phyloP scores from a whole-genome alignment of 441 rosid species.

The Adansonia gregorii region DNA sequence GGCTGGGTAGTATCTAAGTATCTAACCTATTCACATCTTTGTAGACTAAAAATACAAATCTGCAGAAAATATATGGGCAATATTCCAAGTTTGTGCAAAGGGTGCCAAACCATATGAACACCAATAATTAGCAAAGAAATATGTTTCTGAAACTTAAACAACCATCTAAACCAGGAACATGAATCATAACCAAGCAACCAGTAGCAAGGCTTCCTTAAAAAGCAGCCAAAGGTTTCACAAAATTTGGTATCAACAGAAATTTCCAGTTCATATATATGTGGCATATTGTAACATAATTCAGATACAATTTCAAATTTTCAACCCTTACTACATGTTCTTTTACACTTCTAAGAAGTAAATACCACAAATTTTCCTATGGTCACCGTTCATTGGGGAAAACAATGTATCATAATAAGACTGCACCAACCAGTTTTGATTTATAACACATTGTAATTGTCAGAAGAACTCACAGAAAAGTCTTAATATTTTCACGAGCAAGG shows the following conservation, averaged over 20 bases:
- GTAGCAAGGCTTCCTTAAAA: slow-evolving; percentile 1
- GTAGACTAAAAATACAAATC: not conserved
- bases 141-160: too few species aligned
- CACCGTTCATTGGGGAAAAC: not conserved
- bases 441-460: not conserved
- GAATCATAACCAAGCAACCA: not conserved
- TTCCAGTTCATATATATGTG: not conserved
- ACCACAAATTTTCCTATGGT: not conserved
- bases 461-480: not conserved
- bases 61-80: not conserved
- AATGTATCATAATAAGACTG: too few species aligned
- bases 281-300: slow-evolving; percentile 1
- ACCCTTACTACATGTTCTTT: not conserved
- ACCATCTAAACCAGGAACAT: not conserved
- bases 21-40: not conserved
- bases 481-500: not conserved
- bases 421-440: not conserved
- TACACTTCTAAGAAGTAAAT: not conserved
- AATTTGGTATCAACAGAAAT: not conserved
- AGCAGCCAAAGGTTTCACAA: not conserved
- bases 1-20: not conserved
- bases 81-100: not conserved
- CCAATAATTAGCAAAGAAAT: too few species aligned
- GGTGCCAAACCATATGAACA: not conserved
- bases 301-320: slow-evolving; percentile 4